These are phyloP conservation scores for Angomonas deanei DNA, from an alignment of 208 protist species.

Conservation along the genomic window DNA sequence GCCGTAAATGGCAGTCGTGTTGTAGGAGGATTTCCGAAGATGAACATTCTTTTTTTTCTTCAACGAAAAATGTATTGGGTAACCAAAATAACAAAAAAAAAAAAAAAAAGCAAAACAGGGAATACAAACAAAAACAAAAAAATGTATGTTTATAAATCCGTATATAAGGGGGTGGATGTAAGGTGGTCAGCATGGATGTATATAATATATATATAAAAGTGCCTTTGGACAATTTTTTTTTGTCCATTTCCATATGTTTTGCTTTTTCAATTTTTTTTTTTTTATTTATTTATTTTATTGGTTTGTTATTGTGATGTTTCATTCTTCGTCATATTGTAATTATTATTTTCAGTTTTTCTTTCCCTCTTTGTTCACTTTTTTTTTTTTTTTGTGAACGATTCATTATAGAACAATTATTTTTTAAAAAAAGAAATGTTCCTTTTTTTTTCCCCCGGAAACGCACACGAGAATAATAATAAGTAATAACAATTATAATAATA, in stretches of 20 bases:
- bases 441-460: not conserved
- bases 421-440: no score
- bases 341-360: not conserved
- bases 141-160: conserved; percentile 9
- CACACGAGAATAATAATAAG: no score
- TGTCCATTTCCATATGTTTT: no score
- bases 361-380: not conserved
- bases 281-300: no score
- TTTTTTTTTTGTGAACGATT: not conserved
- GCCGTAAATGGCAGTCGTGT: no score
- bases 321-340: not conserved
- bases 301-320: no score
- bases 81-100: conserved; percentile 7
- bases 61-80: not conserved
- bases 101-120: conserved; percentile 11
- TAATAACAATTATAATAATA: no score
- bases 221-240: not conserved
- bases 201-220: not conserved
- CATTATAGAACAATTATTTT: no score
- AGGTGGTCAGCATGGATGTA: not conserved
- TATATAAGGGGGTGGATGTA: not conserved
- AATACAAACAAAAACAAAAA: conserved; percentile 10
- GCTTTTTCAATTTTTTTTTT: no score
- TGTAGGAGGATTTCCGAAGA: not conserved
- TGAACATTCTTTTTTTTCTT: not conserved